phyloP scores from a whole-genome alignment of 495 filamentous ascomycete species.

The Daldinia loculata region DNA sequence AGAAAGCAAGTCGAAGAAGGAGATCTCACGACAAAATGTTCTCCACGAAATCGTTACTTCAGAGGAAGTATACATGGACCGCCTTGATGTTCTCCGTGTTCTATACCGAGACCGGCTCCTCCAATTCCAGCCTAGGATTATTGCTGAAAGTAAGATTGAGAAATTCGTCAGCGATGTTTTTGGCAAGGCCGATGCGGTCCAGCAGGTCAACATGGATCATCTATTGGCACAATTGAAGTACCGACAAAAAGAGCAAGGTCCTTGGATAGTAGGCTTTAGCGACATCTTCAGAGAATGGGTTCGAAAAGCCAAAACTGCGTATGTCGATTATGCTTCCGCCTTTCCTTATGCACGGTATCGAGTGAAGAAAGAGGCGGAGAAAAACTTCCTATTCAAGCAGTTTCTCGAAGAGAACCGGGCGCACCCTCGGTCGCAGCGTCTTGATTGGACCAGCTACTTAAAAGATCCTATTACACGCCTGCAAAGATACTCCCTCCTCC shows the following conservation, averaged over 20 bases:
- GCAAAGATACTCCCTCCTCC: conserved; percentile 86
- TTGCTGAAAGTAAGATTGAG: conserved; percentile 73
- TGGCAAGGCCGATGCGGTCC: conserved; percentile 87
- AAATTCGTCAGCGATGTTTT: conserved; percentile 88
- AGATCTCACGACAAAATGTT: conserved; percentile 91
- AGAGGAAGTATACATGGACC: conserved; percentile 89
- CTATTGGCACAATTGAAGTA: conserved; percentile 97
- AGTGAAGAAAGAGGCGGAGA: conserved; percentile 82
- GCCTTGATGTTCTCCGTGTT: conserved; percentile 81
- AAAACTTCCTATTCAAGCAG: conserved; percentile 84
- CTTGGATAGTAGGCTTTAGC: conserved; percentile 92
- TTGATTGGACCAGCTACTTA: conserved; percentile 94
- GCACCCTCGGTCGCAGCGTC: conserved; percentile 81
- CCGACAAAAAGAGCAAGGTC: conserved; percentile 94
- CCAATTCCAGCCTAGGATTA: conserved; percentile 78
- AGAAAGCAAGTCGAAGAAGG: conserved; percentile 77
- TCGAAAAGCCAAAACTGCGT: conserved; percentile 85
- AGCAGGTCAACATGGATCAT: conserved; percentile 91
- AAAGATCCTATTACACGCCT: conserved; percentile 93
- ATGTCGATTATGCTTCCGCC: conserved; percentile 89
- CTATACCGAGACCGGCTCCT: conserved; percentile 87
- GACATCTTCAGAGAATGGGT: conserved; percentile 99
- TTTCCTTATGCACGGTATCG: conserved; percentile 86
- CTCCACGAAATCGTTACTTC: conserved; percentile 95
- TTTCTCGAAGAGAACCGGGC: conserved; percentile 83